A percentile compares a stretch with the other conserved stretches of the same genome.
Conservation (phyloP, 176 grass and related monocot genomes). For the Elymus sibiricus region DNA sequence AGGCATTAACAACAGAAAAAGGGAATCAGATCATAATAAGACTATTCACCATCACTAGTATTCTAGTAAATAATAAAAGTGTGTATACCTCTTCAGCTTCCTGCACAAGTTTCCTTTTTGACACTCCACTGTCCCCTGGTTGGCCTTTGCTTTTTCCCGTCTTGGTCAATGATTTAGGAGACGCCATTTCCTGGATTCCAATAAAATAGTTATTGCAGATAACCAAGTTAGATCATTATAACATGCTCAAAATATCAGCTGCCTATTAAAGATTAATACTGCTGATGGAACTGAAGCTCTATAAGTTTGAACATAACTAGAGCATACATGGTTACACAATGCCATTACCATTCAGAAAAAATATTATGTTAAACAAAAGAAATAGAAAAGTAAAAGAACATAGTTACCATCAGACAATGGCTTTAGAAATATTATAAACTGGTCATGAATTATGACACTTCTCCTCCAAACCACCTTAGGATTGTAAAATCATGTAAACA, state of each 20-base stretch:
- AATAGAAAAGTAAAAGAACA: slow-evolving; percentile 5
- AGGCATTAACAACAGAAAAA: background rate
- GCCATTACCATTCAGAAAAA: background rate
- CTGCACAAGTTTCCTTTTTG: slow-evolving; percentile 53
- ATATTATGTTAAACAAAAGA: background rate
- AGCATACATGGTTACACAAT: slow-evolving; percentile 1
- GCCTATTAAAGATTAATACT: background rate
- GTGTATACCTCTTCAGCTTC: slow-evolving; percentile 51
- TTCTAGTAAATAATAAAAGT: slow-evolving; percentile 5
- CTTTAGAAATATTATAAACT: background rate
- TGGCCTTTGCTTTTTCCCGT: slow-evolving; percentile 48
- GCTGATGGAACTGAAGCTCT: background rate
- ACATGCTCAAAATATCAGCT: background rate
- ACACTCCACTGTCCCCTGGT: slow-evolving; percentile 31
- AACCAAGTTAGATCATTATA: slow-evolving; percentile 12
- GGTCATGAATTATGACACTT: background rate
- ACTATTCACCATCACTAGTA: background rate
- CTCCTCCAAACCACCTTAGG: background rate
- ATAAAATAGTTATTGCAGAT: slow-evolving; percentile 20
- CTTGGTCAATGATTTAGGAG: slow-evolving; percentile 31
- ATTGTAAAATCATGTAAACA: slow-evolving; percentile 10
- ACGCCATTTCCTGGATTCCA: slow-evolving; percentile 48
- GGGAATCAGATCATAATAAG: slow-evolving; percentile 17
- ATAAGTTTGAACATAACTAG: background rate
- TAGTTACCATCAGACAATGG: background rate